Evolutionary conservation across 306 rosid species (phyloP).

Genomic region (Bauhinia variegata): DNA sequence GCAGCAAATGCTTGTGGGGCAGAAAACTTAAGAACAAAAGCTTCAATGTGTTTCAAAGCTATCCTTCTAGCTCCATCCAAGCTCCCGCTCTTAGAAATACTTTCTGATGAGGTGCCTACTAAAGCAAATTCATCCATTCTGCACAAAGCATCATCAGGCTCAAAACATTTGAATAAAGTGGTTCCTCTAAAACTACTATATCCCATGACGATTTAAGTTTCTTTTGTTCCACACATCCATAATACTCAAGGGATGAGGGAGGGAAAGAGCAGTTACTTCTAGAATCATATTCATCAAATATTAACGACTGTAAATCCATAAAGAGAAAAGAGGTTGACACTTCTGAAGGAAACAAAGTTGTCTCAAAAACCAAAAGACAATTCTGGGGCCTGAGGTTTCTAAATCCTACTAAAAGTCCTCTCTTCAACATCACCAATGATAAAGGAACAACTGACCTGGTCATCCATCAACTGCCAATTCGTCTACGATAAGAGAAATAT

Average conservation of each 20-base stretch:
- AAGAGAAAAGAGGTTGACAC: background rate
- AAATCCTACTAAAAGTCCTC: background rate
- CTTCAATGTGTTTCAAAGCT: constrained; percentile 94
- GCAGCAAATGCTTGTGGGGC: constrained; percentile 86
- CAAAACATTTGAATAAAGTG: constrained; percentile 26
- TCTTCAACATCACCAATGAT: background rate
- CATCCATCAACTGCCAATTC: background rate
- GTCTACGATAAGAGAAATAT: background rate
- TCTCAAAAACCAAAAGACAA: background rate
- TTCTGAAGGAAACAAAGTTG: background rate
- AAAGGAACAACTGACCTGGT: background rate
- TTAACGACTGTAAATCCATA: background rate
- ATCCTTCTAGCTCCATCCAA: constrained; percentile 91
- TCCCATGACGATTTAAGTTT: background rate
- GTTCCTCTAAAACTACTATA: constrained; percentile 1
- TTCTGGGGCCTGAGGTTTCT: background rate
- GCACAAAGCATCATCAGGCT: constrained; percentile 42
- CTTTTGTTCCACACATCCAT: no score
- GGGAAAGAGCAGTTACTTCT: background rate
- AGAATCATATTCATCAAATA: background rate
- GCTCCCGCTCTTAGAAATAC: constrained; percentile 80
- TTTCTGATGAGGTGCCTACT: constrained; percentile 73
- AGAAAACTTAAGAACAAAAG: constrained; percentile 82
- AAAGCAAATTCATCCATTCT: constrained; percentile 96
- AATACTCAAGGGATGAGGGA: no score